phyloP scores from a whole-genome alignment of 2,329 filamentous ascomycete genomes.

The Dactylellina leptospora region DNA sequence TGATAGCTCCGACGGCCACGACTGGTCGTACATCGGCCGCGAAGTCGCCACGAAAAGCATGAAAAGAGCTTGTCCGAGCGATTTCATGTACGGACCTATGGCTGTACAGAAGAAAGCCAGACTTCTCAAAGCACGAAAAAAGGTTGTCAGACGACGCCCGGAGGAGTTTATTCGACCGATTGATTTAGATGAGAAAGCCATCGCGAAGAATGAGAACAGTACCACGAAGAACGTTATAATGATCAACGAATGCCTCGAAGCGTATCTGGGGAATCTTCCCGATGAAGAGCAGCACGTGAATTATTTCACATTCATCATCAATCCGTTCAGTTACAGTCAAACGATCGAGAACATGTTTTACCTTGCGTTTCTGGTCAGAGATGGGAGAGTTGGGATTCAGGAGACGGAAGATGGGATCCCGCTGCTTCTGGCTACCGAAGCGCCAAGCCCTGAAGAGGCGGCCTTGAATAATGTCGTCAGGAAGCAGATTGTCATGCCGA shows the following conservation, averaged over 20 bases:
- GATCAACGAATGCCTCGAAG: slow-evolving; percentile 64
- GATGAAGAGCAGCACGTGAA: slow-evolving; percentile 68
- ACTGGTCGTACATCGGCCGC: slow-evolving; percentile 85
- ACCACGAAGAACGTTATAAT: slow-evolving; percentile 73
- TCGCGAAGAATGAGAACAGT: slow-evolving; percentile 78
- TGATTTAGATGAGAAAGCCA: slow-evolving; percentile 76
- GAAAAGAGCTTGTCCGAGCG: slow-evolving; percentile 74
- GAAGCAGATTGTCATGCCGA: slow-evolving; percentile 84
- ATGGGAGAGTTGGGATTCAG: slow-evolving; percentile 77
- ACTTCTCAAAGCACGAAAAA: slow-evolving; percentile 74
- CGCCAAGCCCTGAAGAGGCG: slow-evolving; percentile 63
- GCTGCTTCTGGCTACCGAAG: slow-evolving; percentile 61
- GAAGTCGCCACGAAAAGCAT: slow-evolving; percentile 27
- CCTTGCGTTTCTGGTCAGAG: slow-evolving; percentile 89
- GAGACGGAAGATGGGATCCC: slow-evolving; percentile 78
- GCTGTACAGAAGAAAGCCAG: slow-evolving; percentile 86
- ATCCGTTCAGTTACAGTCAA: slow-evolving; percentile 89
- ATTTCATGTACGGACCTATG: slow-evolving; percentile 86
- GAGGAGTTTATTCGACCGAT: slow-evolving; percentile 78
- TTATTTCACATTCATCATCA: slow-evolving; percentile 86
- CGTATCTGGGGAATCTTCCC: slow-evolving; percentile 60
- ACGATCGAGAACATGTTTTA: slow-evolving; percentile 98
- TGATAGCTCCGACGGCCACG: slow-evolving; percentile 69
- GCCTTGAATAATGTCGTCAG: slow-evolving; percentile 62
- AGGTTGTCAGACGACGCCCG: slow-evolving; percentile 73